phyloP scores from a whole-genome alignment of 257 asterid genomes.

The Capsicum pubescens region DNA sequence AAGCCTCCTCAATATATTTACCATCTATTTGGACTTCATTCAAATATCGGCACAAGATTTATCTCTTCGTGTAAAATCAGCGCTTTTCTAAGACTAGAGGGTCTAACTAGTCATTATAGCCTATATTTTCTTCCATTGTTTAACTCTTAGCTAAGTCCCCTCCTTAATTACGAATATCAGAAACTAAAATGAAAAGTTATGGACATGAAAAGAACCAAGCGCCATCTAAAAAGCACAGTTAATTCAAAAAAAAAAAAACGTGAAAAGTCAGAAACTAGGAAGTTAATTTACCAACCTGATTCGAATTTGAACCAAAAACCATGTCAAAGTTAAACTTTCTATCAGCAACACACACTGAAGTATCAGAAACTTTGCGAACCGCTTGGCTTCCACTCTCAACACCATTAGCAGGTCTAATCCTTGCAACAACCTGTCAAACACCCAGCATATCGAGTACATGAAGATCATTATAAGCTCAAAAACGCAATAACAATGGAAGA shows the following conservation, averaged over 20 bases:
- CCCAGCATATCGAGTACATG: slow-evolving; percentile 14
- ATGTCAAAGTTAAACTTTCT: slow-evolving; percentile 71
- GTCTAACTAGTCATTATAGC: not conserved
- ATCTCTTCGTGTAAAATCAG: not conserved
- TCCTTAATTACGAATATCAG: not conserved
- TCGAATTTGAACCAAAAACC: slow-evolving; percentile 67
- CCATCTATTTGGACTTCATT: no score
- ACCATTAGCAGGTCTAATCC: slow-evolving; percentile 71
- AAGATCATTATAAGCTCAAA: slow-evolving; percentile 16
- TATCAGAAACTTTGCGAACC: slow-evolving; percentile 65
- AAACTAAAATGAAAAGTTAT: not conserved
- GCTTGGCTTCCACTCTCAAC: slow-evolving; percentile 51
- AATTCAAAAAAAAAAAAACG: not conserved
- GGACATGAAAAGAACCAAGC: not conserved
- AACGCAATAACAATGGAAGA: not conserved
- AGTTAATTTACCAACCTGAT: slow-evolving; percentile 63
- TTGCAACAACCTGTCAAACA: slow-evolving; percentile 70
- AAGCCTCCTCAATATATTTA: no score
- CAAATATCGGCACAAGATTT: no score
- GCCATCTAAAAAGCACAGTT: not conserved
- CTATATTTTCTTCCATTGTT: not conserved
- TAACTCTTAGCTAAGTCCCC: not conserved
- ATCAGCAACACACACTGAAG: slow-evolving; percentile 61
- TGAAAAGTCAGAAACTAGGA: not conserved
- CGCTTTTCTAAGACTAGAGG: not conserved